Conservation (phyloP, 495 filamentous ascomycete species). For the Neurospora discreta region DNA sequence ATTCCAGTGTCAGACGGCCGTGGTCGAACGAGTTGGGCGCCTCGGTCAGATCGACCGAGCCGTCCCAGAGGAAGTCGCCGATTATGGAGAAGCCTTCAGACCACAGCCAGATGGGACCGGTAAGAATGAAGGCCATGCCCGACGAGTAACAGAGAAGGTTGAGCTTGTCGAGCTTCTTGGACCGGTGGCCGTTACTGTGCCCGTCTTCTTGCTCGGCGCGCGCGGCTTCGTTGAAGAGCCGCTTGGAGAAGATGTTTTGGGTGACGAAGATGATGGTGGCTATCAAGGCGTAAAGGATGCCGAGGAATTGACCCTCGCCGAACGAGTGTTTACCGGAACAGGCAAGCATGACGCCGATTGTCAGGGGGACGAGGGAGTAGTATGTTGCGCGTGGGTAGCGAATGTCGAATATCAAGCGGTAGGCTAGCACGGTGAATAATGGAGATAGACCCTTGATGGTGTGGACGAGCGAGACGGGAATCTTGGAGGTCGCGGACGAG, state of each 20-base stretch:
- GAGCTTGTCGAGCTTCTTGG: conserved; percentile 83
- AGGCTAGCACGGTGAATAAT: conserved; percentile 88
- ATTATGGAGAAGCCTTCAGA: conserved; percentile 72
- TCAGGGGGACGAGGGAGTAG: conserved; percentile 83
- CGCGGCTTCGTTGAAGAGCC: conserved; percentile 93
- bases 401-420: conserved; percentile 78
- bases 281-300: conserved; percentile 74
- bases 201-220: conserved; percentile 47
- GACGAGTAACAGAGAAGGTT: conserved; percentile 96
- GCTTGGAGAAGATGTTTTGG: conserved; percentile 98
- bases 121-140: conserved; percentile 79
- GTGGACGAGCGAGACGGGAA: conserved; percentile 93
- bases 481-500: conserved; percentile 85
- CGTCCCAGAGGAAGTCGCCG: conserved; percentile 59
- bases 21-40: conserved; percentile 66
- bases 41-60: conserved; percentile 45
- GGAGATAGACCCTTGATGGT: conserved; percentile 99
- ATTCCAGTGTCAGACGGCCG: conserved; percentile 66
- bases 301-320: conserved; percentile 66
- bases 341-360: conserved; percentile 85
- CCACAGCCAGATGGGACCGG: conserved; percentile 89
- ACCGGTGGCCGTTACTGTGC: conserved; percentile 44
- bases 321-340: conserved; percentile 71
- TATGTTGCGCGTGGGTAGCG: conserved; percentile 84
- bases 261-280: conserved; percentile 92